Evolutionary conservation across 352 stramenopile species (phyloP), one percentile per base, ranked within the genome.

Genomic region (Phytophthora agathidicida): DNA sequence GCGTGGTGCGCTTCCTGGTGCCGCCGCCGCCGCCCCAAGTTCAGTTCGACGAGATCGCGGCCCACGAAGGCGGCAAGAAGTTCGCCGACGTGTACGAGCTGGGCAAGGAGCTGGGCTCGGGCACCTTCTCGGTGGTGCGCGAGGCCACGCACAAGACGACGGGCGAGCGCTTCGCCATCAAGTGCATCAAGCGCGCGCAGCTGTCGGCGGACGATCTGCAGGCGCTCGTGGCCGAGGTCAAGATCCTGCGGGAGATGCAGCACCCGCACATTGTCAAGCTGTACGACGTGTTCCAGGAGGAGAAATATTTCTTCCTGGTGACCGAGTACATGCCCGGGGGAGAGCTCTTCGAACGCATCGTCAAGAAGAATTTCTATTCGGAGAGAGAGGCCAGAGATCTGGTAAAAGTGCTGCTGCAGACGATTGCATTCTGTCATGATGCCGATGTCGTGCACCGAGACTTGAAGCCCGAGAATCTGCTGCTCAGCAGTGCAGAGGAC

Each of bases 381-480:
- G 86, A 96, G 51, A 73, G 88, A 45, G 83, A 96, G 47, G 86
- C 86, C 7, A 57, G 84, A 33, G 82, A 94, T 37, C 63, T 94
- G 1, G 80, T 94, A 52, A 88, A 89, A 51, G 73, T 89, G 30
- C 54, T 97, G 35, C 73, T 96, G 10, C 61, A 86, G 19, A 90
- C 86, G 13, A 92, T 97, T 46, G 73, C 83, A 28, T 96, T 92
- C 71, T 87, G 92, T 59, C 91, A 97, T 64, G 68, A 83, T 37
- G 77, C 75, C 19, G 76, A 91, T 43, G 82, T 99, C 13, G 94
- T 96, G 6, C 93, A 98, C 62, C 83, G 94, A 16, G 96, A 99
- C 61, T 81, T 99, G 16, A 99, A 99, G 61, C 95, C 96, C 0
- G 96, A 99, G 75, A 99, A 99, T 70, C 67, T 99, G 45, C 75